A percentile compares a stretch with the other conserved stretches of the same genome.
Conservation (phyloP, 352 stramenopile genomes). For the Phytophthora palmivora region DNA sequence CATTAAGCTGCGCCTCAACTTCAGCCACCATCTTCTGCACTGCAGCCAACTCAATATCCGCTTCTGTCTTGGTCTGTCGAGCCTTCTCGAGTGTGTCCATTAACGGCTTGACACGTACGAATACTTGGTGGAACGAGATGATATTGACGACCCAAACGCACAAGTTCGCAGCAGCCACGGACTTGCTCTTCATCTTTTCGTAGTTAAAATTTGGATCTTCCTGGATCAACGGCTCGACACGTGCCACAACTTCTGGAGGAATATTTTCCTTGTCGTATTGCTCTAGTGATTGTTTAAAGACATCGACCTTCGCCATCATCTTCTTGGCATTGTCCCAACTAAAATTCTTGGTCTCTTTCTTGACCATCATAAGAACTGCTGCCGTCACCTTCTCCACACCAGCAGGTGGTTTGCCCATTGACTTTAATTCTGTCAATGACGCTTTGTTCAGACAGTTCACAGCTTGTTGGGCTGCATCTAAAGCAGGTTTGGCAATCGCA, state of each 20-base stretch:
- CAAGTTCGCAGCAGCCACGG: slow-evolving; percentile 89
- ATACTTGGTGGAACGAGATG: slow-evolving; percentile 92
- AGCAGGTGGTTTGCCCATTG: slow-evolving; percentile 86
- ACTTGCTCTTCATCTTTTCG: slow-evolving; percentile 95
- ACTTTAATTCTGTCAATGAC: slow-evolving; percentile 89
- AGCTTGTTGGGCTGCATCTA: slow-evolving; percentile 85
- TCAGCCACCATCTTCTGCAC: slow-evolving; percentile 87
- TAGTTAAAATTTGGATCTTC: slow-evolving; percentile 94
- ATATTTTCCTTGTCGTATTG: slow-evolving; percentile 94
- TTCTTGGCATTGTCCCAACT: slow-evolving; percentile 96
- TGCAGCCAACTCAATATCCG: slow-evolving; percentile 80
- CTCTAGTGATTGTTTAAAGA: slow-evolving; percentile 92
- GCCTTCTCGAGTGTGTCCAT: slow-evolving; percentile 93
- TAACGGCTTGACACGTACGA: slow-evolving; percentile 94
- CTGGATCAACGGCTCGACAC: slow-evolving; percentile 85
- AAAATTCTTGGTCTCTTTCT: slow-evolving; percentile 94
- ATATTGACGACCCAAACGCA: slow-evolving; percentile 96
- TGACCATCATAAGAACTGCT: slow-evolving; percentile 93
- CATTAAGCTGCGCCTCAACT: slow-evolving; percentile 81
- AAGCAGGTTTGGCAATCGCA: slow-evolving; percentile 78
- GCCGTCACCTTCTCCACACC: slow-evolving; percentile 92
- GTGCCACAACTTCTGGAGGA: slow-evolving; percentile 83
- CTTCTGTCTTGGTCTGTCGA: slow-evolving; percentile 70
- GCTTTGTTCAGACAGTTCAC: slow-evolving; percentile 92
- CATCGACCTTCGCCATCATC: slow-evolving; percentile 95